Conservation (phyloP, 768 basidiomycete species). For the Mycena vulgaris region DNA sequence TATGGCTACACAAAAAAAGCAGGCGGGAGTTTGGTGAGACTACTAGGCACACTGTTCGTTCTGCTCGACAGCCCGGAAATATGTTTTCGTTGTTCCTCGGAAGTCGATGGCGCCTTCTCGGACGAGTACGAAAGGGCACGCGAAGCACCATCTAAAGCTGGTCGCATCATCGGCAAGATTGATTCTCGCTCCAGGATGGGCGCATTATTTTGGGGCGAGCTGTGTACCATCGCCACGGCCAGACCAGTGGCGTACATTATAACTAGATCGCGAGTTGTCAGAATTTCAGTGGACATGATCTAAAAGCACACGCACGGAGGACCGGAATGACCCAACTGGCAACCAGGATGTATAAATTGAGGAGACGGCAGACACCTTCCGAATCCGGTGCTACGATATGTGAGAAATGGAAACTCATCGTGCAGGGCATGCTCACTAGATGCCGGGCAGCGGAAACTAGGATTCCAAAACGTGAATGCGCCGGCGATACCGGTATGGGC, state of each 20-base stretch:
- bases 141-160: constrained; percentile 1
- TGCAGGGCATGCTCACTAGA: constrained; percentile 50
- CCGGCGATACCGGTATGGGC: constrained; percentile 63
- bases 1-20: constrained; percentile 35
- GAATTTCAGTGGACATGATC: not conserved
- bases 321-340: constrained; percentile 69
- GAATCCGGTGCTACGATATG: constrained; percentile 53
- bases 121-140: not conserved
- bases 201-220: constrained; percentile 40
- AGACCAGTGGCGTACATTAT: constrained; percentile 61
- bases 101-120: not conserved
- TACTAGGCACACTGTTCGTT: constrained; percentile 17
- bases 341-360: constrained; percentile 64
- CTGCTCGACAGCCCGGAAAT: constrained; percentile 22
- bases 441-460: constrained; percentile 60
- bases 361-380: constrained; percentile 61
- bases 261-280: constrained; percentile 52
- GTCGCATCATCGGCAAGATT: constrained; percentile 36
- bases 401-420: not conserved
- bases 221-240: constrained; percentile 53
- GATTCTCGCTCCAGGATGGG: constrained; percentile 38
- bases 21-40: constrained; percentile 29
- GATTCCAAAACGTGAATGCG: constrained; percentile 59
- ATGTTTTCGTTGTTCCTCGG: constrained; percentile 29
- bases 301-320: constrained; percentile 58